Base-by-base conservation (phyloP, 148 eudicot genomes). In the Cornus florida region DNA sequence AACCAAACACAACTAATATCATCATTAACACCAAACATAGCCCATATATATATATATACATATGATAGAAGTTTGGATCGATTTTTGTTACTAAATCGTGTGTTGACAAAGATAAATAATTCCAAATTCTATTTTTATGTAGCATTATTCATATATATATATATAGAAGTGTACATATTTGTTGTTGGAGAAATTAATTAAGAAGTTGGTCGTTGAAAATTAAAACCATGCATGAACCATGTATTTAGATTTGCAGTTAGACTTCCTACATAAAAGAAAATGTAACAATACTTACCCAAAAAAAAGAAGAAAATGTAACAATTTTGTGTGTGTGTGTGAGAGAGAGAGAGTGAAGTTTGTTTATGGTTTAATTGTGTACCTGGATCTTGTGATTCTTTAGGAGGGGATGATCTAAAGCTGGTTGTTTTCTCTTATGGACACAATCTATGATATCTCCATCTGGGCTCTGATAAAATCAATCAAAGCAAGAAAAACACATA, bases 391-490 rank as follows among this genome's bases (percentile, higher is more conserved):
- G 99, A 88, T 94, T 89, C 88, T 90, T 97, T 74, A 97, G 89
- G 60, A 94, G 97, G 13, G 98, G 99, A 75, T 97, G 99, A 90
- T 97, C 99, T 56, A 97, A 88, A 77, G 98, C 99, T 35, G 97
- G 92, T 71, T 97, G 99, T 81, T 90, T 94, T 75, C 79, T 90
- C 70, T 80, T 90, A 70, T 89, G 93, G 59, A 97, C 93, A 87
- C 99, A 97, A 83, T 97, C 97, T 79, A 97, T 94, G 22, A 88
- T 88, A 85, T 97, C 99, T 81, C 98, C 99, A 92, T 97, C 99
- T 28, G 98, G 97, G 89, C 99, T 97, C 99, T 96, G 80, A 5
- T 32, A 73, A 75, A 24, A 57, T 6, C n/a, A 31, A 35, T 10
- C 32, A 68, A 20, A 46, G 1, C 38, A 35, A 10, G 0, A 64